Evolutionary conservation across 768 basidiomycete species (phyloP).

Genomic region (Neoboletus magnificus): DNA sequence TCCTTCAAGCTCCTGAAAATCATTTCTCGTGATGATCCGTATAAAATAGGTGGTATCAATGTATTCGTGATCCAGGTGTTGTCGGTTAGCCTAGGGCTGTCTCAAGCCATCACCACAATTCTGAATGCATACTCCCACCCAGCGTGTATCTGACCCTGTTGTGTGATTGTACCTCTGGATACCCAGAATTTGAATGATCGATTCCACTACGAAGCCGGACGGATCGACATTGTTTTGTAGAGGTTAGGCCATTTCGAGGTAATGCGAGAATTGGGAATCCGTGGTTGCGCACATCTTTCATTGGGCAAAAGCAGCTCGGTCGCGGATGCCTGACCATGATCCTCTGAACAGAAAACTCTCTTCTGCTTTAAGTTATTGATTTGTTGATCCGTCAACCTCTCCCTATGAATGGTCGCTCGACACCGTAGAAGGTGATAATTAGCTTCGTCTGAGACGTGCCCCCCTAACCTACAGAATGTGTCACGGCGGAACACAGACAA

Average conservation of each 20-base stretch:
- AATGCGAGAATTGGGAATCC: constrained; percentile 67
- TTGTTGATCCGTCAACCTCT: not conserved
- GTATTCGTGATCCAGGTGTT: too few relatives aligned
- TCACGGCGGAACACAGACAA: constrained; percentile 24
- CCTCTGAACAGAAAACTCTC: constrained; percentile 9
- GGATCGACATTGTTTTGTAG: not conserved
- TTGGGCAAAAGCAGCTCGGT: constrained; percentile 76
- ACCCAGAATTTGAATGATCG: constrained; percentile 4
- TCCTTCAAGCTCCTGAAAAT: too few relatives aligned
- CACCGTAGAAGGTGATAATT: constrained; percentile 38
- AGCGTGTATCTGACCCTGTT: too few relatives aligned
- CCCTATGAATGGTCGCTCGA: constrained; percentile 61
- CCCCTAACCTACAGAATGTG: constrained; percentile 5
- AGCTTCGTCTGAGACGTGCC: constrained; percentile 5
- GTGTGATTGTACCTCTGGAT: not conserved
- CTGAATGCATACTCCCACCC: too few relatives aligned
- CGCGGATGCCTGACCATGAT: not conserved
- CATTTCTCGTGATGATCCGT: too few relatives aligned
- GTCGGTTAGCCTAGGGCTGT: too few relatives aligned
- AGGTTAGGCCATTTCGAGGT: not conserved
- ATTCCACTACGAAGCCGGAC: not conserved
- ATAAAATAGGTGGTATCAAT: too few relatives aligned
- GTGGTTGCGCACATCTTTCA: constrained; percentile 59
- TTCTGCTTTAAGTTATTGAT: not conserved
- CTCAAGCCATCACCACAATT: too few relatives aligned